Base-by-base conservation (phyloP, 2,329 filamentous ascomycete genomes). In the Epicoccum nigrum region DNA sequence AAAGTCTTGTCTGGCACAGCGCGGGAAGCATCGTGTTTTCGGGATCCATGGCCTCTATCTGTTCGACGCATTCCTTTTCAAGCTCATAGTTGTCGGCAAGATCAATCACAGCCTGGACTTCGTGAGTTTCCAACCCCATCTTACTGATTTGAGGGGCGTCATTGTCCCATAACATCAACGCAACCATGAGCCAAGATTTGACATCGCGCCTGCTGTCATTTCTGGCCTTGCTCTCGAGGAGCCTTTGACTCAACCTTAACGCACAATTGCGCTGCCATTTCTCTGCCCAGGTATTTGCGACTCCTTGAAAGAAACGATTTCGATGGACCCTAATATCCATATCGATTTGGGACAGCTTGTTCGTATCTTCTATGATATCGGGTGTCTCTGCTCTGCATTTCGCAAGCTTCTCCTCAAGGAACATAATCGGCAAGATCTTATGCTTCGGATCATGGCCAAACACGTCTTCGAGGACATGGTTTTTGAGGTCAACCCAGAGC, bases 81-180 rank as follows among this genome's bases (percentile, higher is more conserved):
- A 45, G 31, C 23, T 35, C 42, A 8, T 28, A 16, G 17, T 35
- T 37, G 21, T 45, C 32, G 15, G 17, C 42, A n/a, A 45, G 42
- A 12, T 37, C 12, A 4, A 37, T 20, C 7, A 45, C 23, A 15
- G 12, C 12, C 23, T 45, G 32, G 2, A 45, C 11, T 7, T 37
- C 42, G 9, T 15, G 31, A n/a, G 11, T 15, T 12, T 45, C 15
- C 16, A 28, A 35, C 2, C n/a, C 7, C 7, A n/a, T 21, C 9
- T 20, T 21, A 7, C 21, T 17, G 12, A 21, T 4, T 17, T 11
- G 28, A 32, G 9, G 4, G 2, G 27, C 11, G 23, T 30, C 30
- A 28, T 17, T 20, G 11, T 12, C 7, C 35, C 7, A 25, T 7
- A 8, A 15, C 5, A 45, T 8, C 4, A 45, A 15, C 13, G 20